phyloP scores from a whole-genome alignment of 2,329 filamentous ascomycete species.

The Colletotrichum gloeosporioides region DNA sequence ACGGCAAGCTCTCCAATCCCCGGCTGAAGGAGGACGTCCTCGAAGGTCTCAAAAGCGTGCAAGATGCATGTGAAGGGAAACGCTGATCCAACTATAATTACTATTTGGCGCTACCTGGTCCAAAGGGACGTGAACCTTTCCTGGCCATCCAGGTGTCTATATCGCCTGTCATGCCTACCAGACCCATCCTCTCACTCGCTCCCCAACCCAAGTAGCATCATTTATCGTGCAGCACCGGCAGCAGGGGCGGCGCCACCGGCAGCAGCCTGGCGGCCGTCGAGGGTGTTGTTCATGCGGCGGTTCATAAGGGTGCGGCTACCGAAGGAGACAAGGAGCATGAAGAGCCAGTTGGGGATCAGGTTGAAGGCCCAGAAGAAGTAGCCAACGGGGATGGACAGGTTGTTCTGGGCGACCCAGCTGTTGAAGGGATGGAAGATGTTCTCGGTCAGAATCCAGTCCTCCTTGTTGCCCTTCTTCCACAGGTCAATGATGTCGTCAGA shows the following conservation, averaged over 20 bases:
- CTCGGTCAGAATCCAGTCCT: slow-evolving; percentile 53
- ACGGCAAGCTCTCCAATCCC: slow-evolving; percentile 74
- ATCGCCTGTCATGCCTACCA: not conserved
- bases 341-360: slow-evolving; percentile 74
- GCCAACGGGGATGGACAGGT: slow-evolving; percentile 67
- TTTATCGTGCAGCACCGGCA: slow-evolving; percentile 6
- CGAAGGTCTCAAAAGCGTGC: slow-evolving; percentile 67
- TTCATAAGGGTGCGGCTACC: slow-evolving; percentile 75
- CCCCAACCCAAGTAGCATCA: not conserved
- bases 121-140: not conserved
- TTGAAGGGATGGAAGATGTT: slow-evolving; percentile 80
- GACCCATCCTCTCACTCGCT: not conserved
- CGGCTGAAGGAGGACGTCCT: slow-evolving; percentile 71
- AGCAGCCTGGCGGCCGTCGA: not conserved
- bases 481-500: slow-evolving; percentile 67
- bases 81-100: slow-evolving; percentile 32
- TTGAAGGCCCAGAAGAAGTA: slow-evolving; percentile 72
- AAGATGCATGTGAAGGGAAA: slow-evolving; percentile 65
- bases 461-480: slow-evolving; percentile 54
- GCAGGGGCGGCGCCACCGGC: not conserved
- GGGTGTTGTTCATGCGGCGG: slow-evolving; percentile 29
- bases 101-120: slow-evolving; percentile 23
- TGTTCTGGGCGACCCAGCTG: slow-evolving; percentile 67
- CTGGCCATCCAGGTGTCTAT: not conserved
- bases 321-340: slow-evolving; percentile 79